A percentile compares a stretch with the other conserved stretches of the same genome.
phyloP scores from a whole-genome alignment of 805 yeast genomes.

The Metschnikowia hibisci region DNA sequence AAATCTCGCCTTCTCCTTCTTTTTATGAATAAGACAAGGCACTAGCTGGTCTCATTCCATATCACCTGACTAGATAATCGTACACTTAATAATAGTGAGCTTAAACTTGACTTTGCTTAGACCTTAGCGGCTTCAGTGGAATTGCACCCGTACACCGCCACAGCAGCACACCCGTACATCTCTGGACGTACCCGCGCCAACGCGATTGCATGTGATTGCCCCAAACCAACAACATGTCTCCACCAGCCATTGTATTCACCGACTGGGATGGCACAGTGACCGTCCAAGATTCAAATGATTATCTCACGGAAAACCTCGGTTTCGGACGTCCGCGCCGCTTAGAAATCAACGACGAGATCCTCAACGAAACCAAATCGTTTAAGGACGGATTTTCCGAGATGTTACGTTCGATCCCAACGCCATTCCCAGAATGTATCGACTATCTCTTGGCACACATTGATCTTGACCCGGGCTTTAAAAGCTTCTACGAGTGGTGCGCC shows the following conservation, averaged over 20 bases:
- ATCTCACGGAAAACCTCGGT: constrained; percentile 82
- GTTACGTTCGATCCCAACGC: constrained; percentile 73
- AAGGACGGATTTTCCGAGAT: constrained; percentile 81
- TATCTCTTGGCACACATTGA: constrained; percentile 58
- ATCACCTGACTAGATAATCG: too few species aligned
- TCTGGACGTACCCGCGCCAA: constrained; percentile 42
- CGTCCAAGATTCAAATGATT: constrained; percentile 90
- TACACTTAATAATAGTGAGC: too few species aligned
- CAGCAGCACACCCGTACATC: too few species aligned
- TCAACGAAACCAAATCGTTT: constrained; percentile 63
- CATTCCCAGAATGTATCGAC: constrained; percentile 81
- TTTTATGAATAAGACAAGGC: too few species aligned
- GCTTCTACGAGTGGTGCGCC: constrained; percentile 75
- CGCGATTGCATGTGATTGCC: constrained; percentile 64
- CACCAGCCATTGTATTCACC: constrained; percentile 79
- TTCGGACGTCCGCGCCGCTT: constrained; percentile 70
- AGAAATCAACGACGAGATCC: constrained; percentile 65
- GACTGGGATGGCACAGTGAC: constrained; percentile 99
- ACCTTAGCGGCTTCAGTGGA: too few species aligned
- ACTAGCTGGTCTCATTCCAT: too few species aligned
- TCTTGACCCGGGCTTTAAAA: constrained; percentile 87
- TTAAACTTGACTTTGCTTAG: too few species aligned
- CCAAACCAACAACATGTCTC: constrained; percentile 16
- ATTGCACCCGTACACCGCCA: neutral
- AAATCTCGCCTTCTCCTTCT: too few species aligned